Conservation (phyloP, 805 yeast genomes). For the Saccharomycopsis olivae region DNA sequence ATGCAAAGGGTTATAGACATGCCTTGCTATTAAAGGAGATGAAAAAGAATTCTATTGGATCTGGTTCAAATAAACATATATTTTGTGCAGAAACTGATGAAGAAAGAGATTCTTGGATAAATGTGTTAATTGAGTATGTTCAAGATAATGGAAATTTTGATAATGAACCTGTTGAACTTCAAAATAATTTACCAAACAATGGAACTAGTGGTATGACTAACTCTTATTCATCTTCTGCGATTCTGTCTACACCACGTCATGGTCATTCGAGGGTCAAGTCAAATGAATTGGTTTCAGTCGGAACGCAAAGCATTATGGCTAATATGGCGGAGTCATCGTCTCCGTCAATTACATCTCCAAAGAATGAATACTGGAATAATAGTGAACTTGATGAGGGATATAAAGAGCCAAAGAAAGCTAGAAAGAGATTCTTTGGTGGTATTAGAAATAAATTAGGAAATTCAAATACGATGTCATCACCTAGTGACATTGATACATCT, state of each 20-base stretch:
- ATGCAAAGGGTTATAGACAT: conserved; percentile 39
- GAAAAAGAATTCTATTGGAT: conserved; percentile 23
- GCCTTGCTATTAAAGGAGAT: conserved; percentile 48
- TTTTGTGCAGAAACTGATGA: conserved; percentile 72
- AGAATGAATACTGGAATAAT: background rate
- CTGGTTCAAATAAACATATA: conserved; percentile 39
- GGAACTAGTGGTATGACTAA: conserved; percentile 3
- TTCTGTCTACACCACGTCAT: conserved; percentile 4
- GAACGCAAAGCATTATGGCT: background rate
- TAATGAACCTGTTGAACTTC: conserved; percentile 8
- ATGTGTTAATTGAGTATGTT: conserved; percentile 29
- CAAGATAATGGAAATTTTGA: conserved; percentile 7
- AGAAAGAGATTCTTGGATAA: conserved; percentile 69
- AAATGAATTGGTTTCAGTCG: conserved; percentile 3
- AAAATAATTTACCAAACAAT: background rate
- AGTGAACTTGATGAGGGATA: conserved; percentile 16
- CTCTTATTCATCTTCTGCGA: conserved; percentile 5
- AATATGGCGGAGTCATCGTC: conserved; percentile 3
- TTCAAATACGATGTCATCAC: background rate
- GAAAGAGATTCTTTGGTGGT: conserved; percentile 18
- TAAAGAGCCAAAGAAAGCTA: conserved; percentile 8
- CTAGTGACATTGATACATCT: background rate
- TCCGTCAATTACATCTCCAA: background rate
- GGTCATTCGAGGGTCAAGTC: conserved; percentile 11
- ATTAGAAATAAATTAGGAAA: conserved; percentile 16